Percentiles rank a stretch among this genome's conserved stretches.
Evolutionary conservation across 1,284 basidiomycete species (phyloP).

Genomic region (Cutaneotrichosporon dermatis): DNA sequence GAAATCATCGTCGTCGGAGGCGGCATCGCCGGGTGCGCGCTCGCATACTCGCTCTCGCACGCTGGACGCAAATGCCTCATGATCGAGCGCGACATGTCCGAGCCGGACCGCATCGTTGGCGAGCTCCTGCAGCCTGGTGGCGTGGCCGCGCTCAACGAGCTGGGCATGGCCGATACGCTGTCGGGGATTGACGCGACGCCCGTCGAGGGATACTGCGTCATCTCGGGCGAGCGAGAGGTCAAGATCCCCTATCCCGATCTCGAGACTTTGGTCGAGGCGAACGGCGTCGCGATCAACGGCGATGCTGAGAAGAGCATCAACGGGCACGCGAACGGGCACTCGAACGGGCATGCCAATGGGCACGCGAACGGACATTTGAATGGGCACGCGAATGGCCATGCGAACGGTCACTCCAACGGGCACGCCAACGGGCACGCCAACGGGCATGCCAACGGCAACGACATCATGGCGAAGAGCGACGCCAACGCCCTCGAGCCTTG

Average conservation of each 20-base stretch:
- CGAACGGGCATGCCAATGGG: conserved; percentile 1
- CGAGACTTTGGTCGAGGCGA: conserved; percentile 32
- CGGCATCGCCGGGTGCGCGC: conserved; percentile 74
- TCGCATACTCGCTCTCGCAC: conserved; percentile 53
- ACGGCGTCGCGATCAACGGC: conserved; percentile 3
- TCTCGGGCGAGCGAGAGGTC: conserved; percentile 52
- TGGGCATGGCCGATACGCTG: conserved; percentile 67
- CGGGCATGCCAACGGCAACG: conserved; percentile 12
- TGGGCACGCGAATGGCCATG: too few species aligned
- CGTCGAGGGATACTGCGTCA: conserved; percentile 82
- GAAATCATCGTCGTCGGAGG: conserved; percentile 75
- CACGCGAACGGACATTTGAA: conserved; percentile 7
- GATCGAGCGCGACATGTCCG: conserved; percentile 79
- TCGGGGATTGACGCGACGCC: conserved; percentile 84
- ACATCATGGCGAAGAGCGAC: conserved; percentile 14
- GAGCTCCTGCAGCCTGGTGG: conserved; percentile 96
- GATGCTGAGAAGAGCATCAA: too few species aligned
- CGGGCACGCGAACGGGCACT: conserved; percentile 13
- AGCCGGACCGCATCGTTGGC: conserved; percentile 95
- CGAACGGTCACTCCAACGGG: too few species aligned
- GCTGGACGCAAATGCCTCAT: conserved; percentile 61
- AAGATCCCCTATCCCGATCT: conserved; percentile 83
- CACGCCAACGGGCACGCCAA: conserved; percentile 10
- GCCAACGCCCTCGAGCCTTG: conserved; percentile 18
- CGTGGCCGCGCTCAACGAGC: conserved; percentile 65